phyloP scores from a whole-genome alignment of 192 early-diverging fungal species.

The Backusella luteola region DNA sequence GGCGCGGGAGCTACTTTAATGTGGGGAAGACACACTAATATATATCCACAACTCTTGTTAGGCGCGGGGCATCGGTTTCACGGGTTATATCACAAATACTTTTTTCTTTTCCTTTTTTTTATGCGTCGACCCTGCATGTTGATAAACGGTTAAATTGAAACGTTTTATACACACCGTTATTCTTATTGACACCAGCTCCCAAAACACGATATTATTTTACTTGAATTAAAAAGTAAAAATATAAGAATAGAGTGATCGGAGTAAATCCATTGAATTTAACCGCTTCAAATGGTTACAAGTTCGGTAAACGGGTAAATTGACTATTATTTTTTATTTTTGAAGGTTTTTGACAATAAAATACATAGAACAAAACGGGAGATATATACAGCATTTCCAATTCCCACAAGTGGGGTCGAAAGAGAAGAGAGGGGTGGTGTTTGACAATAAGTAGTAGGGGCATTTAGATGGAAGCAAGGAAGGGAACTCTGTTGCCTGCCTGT shows the following conservation, averaged over 20 bases:
- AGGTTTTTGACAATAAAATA: slow-evolving; percentile 5
- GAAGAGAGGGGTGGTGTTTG: neutral
- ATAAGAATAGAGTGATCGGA: neutral
- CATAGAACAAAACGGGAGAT: neutral
- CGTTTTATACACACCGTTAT: too few relatives aligned
- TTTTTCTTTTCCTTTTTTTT: neutral
- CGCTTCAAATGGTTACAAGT: neutral
- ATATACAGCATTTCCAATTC: neutral
- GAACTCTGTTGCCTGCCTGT: slow-evolving; percentile 5
- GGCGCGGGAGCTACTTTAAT: neutral
- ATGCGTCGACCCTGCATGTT: neutral
- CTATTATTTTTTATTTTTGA: neutral
- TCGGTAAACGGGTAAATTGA: neutral
- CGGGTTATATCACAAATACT: neutral
- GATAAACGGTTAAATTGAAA: neutral
- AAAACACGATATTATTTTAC: neutral
- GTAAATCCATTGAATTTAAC: neutral
- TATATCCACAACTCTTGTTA: neutral
- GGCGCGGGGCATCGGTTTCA: neutral
- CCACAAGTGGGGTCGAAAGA: neutral
- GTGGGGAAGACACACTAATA: neutral
- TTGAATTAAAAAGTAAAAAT: neutral
- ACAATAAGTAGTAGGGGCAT: neutral
- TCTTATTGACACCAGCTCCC: neutral
- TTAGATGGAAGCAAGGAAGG: neutral